Evolutionary conservation across 768 basidiomycete genomes (phyloP).

Genomic region (Collybia sordida): DNA sequence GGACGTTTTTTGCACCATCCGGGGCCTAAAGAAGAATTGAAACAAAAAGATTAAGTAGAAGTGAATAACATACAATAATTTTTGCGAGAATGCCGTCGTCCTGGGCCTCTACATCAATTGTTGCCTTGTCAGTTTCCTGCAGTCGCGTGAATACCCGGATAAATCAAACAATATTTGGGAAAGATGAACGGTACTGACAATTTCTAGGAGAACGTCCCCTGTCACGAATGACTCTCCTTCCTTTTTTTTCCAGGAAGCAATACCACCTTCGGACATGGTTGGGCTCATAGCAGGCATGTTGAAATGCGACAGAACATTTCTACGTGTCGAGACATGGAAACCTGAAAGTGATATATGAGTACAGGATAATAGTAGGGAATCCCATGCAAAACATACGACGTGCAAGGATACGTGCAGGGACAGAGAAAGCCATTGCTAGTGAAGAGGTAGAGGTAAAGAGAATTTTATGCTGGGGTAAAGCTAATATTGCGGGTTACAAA

Average conservation of each 20-base stretch:
- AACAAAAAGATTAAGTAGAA: neutral
- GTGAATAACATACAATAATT: slow-evolving; percentile 73
- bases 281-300: slow-evolving; percentile 99
- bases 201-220: slow-evolving; percentile 95
- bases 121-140: slow-evolving; percentile 99
- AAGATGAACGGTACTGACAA: slow-evolving; percentile 52
- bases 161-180: slow-evolving; percentile 5
- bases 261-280: slow-evolving; percentile 99
- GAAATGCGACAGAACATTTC: slow-evolving; percentile 83
- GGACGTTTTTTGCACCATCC: slow-evolving; percentile 85
- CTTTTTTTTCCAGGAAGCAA: slow-evolving; percentile 95
- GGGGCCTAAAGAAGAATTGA: slow-evolving; percentile 46
- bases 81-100: slow-evolving; percentile 96
- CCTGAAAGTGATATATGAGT: slow-evolving; percentile 42
- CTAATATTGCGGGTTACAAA: slow-evolving; percentile 25
- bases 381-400: slow-evolving; percentile 50
- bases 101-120: slow-evolving; percentile 98
- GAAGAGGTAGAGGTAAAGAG: slow-evolving; percentile 18
- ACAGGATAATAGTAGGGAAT: neutral
- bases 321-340: slow-evolving; percentile 78
- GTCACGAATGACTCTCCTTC: slow-evolving; percentile 89
- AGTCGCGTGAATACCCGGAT: slow-evolving; percentile 9
- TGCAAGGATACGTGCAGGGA: slow-evolving; percentile 59
- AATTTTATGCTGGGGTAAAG: slow-evolving; percentile 26
- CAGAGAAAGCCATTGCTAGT: slow-evolving; percentile 53